Conservation (phyloP, 257 asterid genomes). For the Penstemon barbatus region DNA sequence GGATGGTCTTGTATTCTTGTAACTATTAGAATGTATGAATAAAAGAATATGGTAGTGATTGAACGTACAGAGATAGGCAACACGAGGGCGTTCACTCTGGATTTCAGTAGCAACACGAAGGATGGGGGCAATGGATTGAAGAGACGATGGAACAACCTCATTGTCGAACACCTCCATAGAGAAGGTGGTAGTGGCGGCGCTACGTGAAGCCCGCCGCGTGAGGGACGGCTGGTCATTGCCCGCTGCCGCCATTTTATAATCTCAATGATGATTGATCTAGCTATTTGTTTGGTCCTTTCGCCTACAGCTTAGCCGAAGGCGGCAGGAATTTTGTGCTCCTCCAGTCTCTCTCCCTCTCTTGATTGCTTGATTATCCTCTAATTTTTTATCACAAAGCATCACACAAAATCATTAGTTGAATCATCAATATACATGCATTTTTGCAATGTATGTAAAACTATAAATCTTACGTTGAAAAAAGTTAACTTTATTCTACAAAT, state of each 20-base stretch:
- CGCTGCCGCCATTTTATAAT: conserved; percentile 37
- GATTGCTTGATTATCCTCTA: too few species aligned
- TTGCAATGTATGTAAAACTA: too few species aligned
- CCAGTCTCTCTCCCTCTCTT: too few species aligned
- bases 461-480: too few species aligned
- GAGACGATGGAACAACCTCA: conserved; percentile 95
- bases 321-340: too few species aligned
- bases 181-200: conserved; percentile 80
- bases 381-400: too few species aligned
- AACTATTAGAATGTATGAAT: too few species aligned
- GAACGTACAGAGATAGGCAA: conserved; percentile 79
- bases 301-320: neutral
- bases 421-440: too few species aligned
- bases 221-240: conserved; percentile 54
- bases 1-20: too few species aligned
- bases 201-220: conserved; percentile 78
- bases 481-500: too few species aligned
- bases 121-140: conserved; percentile 88
- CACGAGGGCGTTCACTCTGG: conserved; percentile 85
- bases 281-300: neutral
- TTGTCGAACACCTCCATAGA: conserved; percentile 94
- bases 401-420: too few species aligned
- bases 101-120: conserved; percentile 90
- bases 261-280: conserved; percentile 7
- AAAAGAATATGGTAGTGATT: too few species aligned